Evolutionary conservation across 1,284 basidiomycete species (phyloP).

Genomic region (Malassezia equina): DNA sequence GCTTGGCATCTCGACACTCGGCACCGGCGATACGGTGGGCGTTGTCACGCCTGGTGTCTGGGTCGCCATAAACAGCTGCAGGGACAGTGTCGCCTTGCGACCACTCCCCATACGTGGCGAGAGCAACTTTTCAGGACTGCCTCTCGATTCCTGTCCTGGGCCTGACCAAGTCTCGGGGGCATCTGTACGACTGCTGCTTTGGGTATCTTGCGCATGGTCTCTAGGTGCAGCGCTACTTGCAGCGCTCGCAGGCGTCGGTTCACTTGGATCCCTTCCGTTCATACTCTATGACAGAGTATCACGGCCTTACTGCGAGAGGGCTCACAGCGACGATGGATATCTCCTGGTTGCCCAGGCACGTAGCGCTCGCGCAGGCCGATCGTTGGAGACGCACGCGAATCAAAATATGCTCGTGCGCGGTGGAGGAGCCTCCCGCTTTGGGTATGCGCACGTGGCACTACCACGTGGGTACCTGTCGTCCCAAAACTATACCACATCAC

Average conservation of each 20-base stretch:
- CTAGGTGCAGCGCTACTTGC: neutral
- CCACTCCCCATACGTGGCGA: conserved; percentile 9
- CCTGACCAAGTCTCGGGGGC: neutral
- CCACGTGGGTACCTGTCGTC: neutral
- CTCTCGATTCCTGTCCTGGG: neutral
- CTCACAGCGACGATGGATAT: neutral
- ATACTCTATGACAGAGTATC: neutral
- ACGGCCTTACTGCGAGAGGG: neutral
- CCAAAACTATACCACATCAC: conserved; percentile 4
- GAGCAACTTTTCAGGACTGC: neutral
- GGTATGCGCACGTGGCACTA: neutral
- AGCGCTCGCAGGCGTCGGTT: neutral
- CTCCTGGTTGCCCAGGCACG: neutral
- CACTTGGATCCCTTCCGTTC: neutral
- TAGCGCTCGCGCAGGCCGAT: neutral
- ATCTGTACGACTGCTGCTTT: neutral
- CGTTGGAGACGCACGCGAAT: neutral
- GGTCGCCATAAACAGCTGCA: conserved; percentile 17
- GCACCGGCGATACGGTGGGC: neutral
- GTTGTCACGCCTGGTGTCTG: neutral
- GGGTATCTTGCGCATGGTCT: neutral
- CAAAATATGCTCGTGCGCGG: conserved; percentile 15
- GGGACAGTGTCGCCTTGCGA: conserved; percentile 11
- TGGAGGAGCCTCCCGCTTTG: conserved; percentile 12
- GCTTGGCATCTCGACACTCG: neutral